Evolutionary conservation across 1,284 basidiomycete species (phyloP), one percentile per base, ranked within the genome.

Genomic region (Moniliophthora roreri): DNA sequence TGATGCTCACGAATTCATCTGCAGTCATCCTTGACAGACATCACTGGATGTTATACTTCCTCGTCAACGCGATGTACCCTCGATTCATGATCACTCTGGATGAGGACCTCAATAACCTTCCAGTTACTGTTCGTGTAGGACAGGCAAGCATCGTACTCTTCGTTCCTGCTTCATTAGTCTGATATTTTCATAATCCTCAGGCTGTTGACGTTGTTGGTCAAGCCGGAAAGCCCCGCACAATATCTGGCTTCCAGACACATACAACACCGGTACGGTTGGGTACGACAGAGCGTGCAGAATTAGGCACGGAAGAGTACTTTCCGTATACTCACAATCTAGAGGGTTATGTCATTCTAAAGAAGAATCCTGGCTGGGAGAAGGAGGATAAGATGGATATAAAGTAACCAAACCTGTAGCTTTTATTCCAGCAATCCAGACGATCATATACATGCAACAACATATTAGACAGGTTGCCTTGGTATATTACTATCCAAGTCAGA

Each of bases 41-140:
- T 59, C 96, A 98, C 72, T 99, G 97, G 97, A 96, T 98, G 93
- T 75, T 99, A 52, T 99, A 92, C 78, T 95, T 95, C 80, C 82
- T 99, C 42, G 87, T 87, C 8, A 86, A 93, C 6, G 91, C 95
- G 54, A 99, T 99, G 95, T 97, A 94, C 74, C 97, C 97, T 21
- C 87, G 97, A 53, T 98, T 99, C 89, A 75, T 99, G 62, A 98
- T 99, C 69, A 98, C 95, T 1, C 85, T 99, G 26, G 89, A 98
- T 72, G 95, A 98, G 71, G 82, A 95, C 56, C 84, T 95, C 52
- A 83, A 93, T 61, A 85, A 81, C 64, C 76, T 88, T 57, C 89
- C 94, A 1, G 92, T 97, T 23, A 94, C 93, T 6, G 95, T 98
- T 32, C 89, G 97, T 26, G 97, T 99, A 34, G 96, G 96, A 38